A percentile compares a stretch with the other conserved stretches of the same genome.
Evolutionary conservation across 192 early-diverging fungal species (phyloP).

Genomic region (Glomus cerebriforme): DNA sequence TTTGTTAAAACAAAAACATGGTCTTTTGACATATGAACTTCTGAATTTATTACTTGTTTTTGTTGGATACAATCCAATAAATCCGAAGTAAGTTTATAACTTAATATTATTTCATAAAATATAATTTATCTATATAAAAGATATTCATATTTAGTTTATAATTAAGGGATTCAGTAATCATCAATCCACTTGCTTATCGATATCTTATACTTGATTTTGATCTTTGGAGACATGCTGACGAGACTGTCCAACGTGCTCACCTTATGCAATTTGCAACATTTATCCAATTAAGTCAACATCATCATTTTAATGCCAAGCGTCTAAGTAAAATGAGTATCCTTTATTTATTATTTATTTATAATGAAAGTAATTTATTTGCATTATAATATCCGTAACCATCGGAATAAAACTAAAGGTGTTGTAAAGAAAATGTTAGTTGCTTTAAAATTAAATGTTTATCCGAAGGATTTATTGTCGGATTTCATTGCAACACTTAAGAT

Average conservation of each 20-base stretch:
- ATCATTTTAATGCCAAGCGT: slow-evolving; percentile 58
- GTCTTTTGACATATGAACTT: slow-evolving; percentile 55
- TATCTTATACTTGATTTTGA: slow-evolving; percentile 69
- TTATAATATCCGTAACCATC: neutral
- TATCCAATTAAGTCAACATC: slow-evolving; percentile 56
- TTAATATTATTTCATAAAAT: neutral
- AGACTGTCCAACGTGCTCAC: slow-evolving; percentile 57
- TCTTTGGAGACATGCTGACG: slow-evolving; percentile 60
- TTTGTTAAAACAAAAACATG: slow-evolving; percentile 65
- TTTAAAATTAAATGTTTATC: slow-evolving; percentile 58
- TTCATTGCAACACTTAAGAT: slow-evolving; percentile 57
- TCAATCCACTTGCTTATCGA: slow-evolving; percentile 64
- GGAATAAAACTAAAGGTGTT: slow-evolving; percentile 43
- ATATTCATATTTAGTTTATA: slow-evolving; percentile 5
- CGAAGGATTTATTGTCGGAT: slow-evolving; percentile 52
- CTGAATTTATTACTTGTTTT: slow-evolving; percentile 61
- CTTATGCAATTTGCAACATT: slow-evolving; percentile 64
- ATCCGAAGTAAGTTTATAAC: slow-evolving; percentile 47
- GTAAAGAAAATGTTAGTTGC: slow-evolving; percentile 65
- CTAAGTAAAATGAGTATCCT: slow-evolving; percentile 61
- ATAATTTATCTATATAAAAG: neutral
- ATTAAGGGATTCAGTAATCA: slow-evolving; percentile 63
- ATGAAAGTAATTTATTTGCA: neutral
- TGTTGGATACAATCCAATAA: slow-evolving; percentile 60
- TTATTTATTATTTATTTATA: neutral